phyloP scores from a whole-genome alignment of 208 protist genomes.

The Novymonas esmeraldas region DNA sequence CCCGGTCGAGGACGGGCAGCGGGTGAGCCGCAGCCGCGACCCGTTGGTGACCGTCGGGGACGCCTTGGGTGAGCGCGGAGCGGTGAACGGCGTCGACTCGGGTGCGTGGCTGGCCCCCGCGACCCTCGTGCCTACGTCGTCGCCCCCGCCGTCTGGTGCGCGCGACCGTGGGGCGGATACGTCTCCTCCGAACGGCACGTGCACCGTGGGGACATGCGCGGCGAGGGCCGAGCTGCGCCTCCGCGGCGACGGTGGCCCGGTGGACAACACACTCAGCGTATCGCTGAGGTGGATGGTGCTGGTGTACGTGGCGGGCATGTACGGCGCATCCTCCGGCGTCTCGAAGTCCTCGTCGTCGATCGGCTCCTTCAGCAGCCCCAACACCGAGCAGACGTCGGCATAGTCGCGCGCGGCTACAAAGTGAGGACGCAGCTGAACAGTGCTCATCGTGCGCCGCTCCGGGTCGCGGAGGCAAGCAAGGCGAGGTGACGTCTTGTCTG shows the following conservation, averaged over 20 bases:
- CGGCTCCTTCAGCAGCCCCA: constrained; percentile 25
- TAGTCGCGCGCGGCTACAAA: constrained; percentile 28
- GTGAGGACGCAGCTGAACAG: constrained; percentile 25
- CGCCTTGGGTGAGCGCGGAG: not conserved
- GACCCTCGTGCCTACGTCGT: too few species aligned
- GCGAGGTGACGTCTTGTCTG: not conserved
- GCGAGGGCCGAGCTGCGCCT: not conserved
- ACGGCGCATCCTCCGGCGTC: constrained; percentile 10
- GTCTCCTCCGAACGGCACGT: not conserved
- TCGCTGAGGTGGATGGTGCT: constrained; percentile 31
- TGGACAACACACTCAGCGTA: constrained; percentile 1
- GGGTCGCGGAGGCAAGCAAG: not conserved
- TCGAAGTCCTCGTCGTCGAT: constrained; percentile 22
- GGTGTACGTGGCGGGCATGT: constrained; percentile 15
- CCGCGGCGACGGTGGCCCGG: not conserved
- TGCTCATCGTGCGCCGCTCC: constrained; percentile 12
- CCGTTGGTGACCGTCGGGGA: constrained; percentile 1
- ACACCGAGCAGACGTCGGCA: constrained; percentile 18
- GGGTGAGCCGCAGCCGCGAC: constrained; percentile 11
- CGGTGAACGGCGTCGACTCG: not conserved
- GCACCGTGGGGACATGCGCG: not conserved
- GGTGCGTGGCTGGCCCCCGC: too few species aligned
- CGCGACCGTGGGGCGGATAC: not conserved
- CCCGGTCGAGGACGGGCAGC: constrained; percentile 1
- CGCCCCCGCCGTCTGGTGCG: not conserved